phyloP scores from a whole-genome alignment of 345 rosid species.

The Abelmoschus esculentus region DNA sequence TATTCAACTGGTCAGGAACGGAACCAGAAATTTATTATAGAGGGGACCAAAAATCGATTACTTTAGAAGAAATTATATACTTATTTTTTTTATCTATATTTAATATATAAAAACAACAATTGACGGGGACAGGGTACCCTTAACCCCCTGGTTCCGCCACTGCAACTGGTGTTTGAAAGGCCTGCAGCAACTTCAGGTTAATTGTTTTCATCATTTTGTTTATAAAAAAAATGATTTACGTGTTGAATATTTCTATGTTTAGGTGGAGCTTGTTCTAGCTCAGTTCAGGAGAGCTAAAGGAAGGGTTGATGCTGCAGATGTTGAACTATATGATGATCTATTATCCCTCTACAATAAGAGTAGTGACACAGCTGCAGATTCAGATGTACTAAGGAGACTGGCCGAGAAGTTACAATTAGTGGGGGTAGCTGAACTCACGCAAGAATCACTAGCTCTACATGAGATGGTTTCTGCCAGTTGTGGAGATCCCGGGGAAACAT shows the following conservation, averaged over 20 bases:
- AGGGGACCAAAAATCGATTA: too few relatives aligned
- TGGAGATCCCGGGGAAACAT: constrained; percentile 68
- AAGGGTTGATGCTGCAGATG: constrained; percentile 59
- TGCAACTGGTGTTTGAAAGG: not conserved
- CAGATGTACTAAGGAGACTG: constrained; percentile 47
- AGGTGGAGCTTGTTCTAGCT: constrained; percentile 86
- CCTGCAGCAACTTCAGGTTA: not conserved
- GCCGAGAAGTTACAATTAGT: constrained; percentile 64
- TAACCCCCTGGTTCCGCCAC: too few relatives aligned
- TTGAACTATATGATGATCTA: constrained; percentile 55
- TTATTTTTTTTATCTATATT: too few relatives aligned
- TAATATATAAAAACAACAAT: too few relatives aligned
- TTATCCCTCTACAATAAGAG: constrained; percentile 43
- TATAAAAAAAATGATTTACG: not conserved
- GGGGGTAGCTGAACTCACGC: constrained; percentile 68
- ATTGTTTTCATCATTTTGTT: not conserved
- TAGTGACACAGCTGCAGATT: constrained; percentile 39
- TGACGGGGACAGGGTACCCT: too few relatives aligned
- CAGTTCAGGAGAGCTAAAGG: constrained; percentile 89
- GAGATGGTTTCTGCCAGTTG: constrained; percentile 66
- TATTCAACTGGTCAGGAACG: not conserved
- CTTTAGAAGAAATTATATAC: too few relatives aligned
- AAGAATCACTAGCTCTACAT: constrained; percentile 86
- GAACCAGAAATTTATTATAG: too few relatives aligned
- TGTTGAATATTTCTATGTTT: constrained; percentile 10